A percentile compares a stretch with the other conserved stretches of the same genome.
Evolutionary conservation across 148 eudicot genomes (phyloP).

Genomic region (Fallopia convolvulus): DNA sequence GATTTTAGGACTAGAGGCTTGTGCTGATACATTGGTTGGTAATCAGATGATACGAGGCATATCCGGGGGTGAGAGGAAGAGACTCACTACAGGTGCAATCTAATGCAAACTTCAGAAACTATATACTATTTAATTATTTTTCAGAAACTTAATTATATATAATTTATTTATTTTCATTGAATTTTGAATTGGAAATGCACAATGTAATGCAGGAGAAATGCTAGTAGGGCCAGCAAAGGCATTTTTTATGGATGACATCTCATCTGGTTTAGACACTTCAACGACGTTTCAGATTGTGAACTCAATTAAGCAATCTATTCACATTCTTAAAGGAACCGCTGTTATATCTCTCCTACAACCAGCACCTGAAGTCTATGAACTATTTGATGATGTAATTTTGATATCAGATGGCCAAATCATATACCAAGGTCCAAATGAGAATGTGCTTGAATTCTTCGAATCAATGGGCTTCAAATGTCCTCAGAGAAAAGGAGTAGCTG

Average conservation of each 20-base stretch:
- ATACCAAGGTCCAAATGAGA: conserved; percentile 81
- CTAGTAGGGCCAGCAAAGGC: conserved; percentile 86
- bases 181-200: background rate
- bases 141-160: too few relatives aligned
- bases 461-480: conserved; percentile 18
- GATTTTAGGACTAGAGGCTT: conserved; percentile 82
- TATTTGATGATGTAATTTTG: conserved; percentile 82
- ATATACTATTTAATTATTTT: background rate
- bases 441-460: conserved; percentile 80
- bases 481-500: conserved; percentile 19
- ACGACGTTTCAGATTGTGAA: conserved; percentile 86
- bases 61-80: conserved; percentile 76
- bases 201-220: conserved; percentile 57
- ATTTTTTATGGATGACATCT: conserved; percentile 89
- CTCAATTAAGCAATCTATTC: conserved; percentile 69
- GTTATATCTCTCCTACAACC: conserved; percentile 83
- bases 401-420: conserved; percentile 80
- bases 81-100: conserved; percentile 62
- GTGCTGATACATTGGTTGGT: conserved; percentile 80
- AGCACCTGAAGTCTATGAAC: conserved; percentile 75
- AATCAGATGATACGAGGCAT: conserved; percentile 84
- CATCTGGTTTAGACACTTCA: conserved; percentile 88
- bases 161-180: too few relatives aligned
- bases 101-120: conserved; percentile 12
- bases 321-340: conserved; percentile 76